Percentiles rank a stretch among this genome's conserved stretches.
Conservation (phyloP, 2,329 filamentous ascomycete genomes). For the Calcarisporium arbuscula region DNA sequence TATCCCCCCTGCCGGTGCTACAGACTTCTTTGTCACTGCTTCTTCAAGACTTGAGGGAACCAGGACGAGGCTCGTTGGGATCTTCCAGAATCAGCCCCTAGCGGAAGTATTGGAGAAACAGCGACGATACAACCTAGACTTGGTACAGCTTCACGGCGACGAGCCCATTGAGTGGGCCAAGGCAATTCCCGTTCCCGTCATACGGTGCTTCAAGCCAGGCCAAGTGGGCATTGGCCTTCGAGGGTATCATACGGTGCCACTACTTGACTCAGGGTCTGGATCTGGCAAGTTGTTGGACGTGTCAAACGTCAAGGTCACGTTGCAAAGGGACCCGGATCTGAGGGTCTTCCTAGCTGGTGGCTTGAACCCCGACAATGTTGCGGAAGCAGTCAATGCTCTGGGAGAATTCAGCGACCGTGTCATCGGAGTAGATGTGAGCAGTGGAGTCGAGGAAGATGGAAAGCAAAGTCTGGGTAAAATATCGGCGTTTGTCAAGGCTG, state of each 20-base stretch:
- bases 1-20: constrained; percentile 29
- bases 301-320: constrained; percentile 57
- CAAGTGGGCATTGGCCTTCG: constrained; percentile 65
- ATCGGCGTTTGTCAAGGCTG: constrained; percentile 67
- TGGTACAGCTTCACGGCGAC: constrained; percentile 87
- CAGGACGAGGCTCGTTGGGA: constrained; percentile 76
- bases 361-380: constrained; percentile 72
- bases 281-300: constrained; percentile 74
- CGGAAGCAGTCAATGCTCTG: constrained; percentile 55
- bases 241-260: constrained; percentile 75
- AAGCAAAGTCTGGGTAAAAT: constrained; percentile 79
- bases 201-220: constrained; percentile 75
- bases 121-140: constrained; percentile 67
- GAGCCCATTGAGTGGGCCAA: constrained; percentile 90
- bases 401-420: constrained; percentile 57
- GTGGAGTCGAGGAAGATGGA: constrained; percentile 81
- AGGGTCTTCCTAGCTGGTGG: constrained; percentile 81
- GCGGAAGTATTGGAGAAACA: constrained; percentile 76
- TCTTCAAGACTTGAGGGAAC: constrained; percentile 41
- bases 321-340: constrained; percentile 64
- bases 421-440: constrained; percentile 86
- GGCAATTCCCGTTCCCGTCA: constrained; percentile 85
- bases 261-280: constrained; percentile 83
- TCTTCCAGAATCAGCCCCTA: constrained; percentile 88
- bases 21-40: constrained; percentile 67